phyloP scores from a whole-genome alignment of 2,329 filamentous ascomycete genomes.

The Fusarium veterinarium region DNA sequence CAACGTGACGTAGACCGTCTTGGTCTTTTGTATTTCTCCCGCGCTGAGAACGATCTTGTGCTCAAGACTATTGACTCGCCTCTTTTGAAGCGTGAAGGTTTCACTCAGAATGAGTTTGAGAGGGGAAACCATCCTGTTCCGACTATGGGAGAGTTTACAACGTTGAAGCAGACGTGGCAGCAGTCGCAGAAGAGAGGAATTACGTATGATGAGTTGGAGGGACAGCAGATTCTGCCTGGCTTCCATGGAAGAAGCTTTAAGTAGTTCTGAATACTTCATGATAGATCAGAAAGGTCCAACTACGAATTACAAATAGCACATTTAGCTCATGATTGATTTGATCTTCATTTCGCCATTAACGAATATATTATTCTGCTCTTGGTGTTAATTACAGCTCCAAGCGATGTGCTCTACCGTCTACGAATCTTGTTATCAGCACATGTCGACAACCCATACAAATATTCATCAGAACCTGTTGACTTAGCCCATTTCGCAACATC shows the following conservation, averaged over 20 bases:
- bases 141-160: constrained; percentile 54
- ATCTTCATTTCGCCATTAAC: fast-evolving
- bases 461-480: background rate
- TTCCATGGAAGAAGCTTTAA: constrained; percentile 32
- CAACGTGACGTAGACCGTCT: constrained; percentile 59
- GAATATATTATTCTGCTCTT: fast-evolving
- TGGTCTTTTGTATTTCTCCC: constrained; percentile 63
- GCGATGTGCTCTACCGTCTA: fast-evolving
- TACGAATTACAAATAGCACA: fast-evolving
- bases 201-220: constrained; percentile 43
- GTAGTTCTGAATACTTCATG: background rate
- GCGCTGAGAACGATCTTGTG: constrained; percentile 54
- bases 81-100: constrained; percentile 49
- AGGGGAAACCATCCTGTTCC: constrained; percentile 46
- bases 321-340: fast-evolving
- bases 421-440: background rate
- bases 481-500: constrained; percentile 7
- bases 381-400: background rate
- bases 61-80: constrained; percentile 54
- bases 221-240: constrained; percentile 50
- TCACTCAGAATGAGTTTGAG: constrained; percentile 54
- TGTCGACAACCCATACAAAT: fast-evolving
- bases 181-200: constrained; percentile 35
- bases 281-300: fast-evolving
- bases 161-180: constrained; percentile 53